Base-by-base conservation (phyloP, 305 asterid genomes). In the Solanum hybrid region DNA sequence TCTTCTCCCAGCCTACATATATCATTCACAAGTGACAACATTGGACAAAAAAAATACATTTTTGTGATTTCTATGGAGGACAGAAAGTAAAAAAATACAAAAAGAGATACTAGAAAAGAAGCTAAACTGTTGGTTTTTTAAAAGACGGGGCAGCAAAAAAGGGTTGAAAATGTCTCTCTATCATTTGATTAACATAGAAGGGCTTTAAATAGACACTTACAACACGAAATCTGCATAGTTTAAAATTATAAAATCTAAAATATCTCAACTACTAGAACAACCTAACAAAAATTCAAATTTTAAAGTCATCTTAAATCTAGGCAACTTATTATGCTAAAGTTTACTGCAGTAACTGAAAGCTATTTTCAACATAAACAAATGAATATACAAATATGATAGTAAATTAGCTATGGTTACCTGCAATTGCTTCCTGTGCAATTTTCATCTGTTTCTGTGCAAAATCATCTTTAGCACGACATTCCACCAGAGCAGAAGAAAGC, bases 351-450 rank as follows among this genome's bases (percentile, higher is more conserved):
- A 19, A 60, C 10, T 19, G 11, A 60, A 60, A 60, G 4, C 71
- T 7, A 60, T 60, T 60, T 60, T 60, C 11, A 60, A 60, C 71
- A 60, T 19, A 19, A 84, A 84, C 22, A 84, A 37, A 19, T 31
- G 73, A 84, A 51, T 51, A 84, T 51, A 56, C 72, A 84, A 51
- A 51, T 51, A 84, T 51, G 29, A 85, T 19, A 19, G 75, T 85
- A 85, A 42, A 51, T 51, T 64, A 78, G 87, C 35, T 78, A 11
- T 10, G 34, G 76, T 90, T 91, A 96, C 99, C 99, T 92, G 98
- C 93, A 92, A 97, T 94, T 86, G 98, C 99, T 93, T 97, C 98
- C 93, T 93, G 97, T 31, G 97, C 98, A 90, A 95, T 94, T 92
- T 93, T 95, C 90, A 94, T 93, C 95, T 96, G 98, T 90, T 93